phyloP scores from a whole-genome alignment of 768 basidiomycete species.

The Termitomyces sp. region DNA sequence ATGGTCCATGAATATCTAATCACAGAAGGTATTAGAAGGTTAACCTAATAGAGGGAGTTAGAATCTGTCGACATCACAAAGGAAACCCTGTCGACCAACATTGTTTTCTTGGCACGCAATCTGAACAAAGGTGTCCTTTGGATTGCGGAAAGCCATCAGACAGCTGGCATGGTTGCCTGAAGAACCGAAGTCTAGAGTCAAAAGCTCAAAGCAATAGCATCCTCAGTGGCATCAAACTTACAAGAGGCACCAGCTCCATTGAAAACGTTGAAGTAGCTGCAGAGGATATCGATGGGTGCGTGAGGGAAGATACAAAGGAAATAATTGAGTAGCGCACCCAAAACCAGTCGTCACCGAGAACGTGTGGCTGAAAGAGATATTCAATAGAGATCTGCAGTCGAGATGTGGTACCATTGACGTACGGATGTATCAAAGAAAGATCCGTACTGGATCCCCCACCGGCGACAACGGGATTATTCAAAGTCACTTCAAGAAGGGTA shows the following conservation, averaged over 20 bases:
- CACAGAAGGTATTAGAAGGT: slow-evolving; percentile 1
- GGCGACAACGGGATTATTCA: slow-evolving; percentile 28
- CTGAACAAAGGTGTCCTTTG: slow-evolving; percentile 36
- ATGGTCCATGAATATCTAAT: not conserved
- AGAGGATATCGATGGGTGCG: not conserved
- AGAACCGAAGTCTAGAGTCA: not conserved
- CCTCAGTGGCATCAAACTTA: not conserved
- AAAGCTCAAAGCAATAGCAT: no score
- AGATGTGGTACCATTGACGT: slow-evolving; percentile 16
- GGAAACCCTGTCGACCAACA: not conserved
- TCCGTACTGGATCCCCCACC: slow-evolving; percentile 33
- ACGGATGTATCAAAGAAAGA: slow-evolving; percentile 40
- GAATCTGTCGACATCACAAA: not conserved
- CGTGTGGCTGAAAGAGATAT: slow-evolving; percentile 23
- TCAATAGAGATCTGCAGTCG: not conserved
- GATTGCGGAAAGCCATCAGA: slow-evolving; percentile 32
- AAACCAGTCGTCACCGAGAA: slow-evolving; percentile 41
- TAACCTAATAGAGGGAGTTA: not conserved
- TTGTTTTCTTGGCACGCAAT: slow-evolving; percentile 19
- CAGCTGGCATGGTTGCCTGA: slow-evolving; percentile 30
- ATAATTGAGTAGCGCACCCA: slow-evolving; percentile 23
- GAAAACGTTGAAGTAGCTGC: slow-evolving; percentile 42
- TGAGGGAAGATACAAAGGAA: not conserved
- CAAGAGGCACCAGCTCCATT: slow-evolving; percentile 32
- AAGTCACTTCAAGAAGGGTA: slow-evolving; percentile 34